Conservation (phyloP, 129 eudicot species). For the Glebionis coronaria region DNA sequence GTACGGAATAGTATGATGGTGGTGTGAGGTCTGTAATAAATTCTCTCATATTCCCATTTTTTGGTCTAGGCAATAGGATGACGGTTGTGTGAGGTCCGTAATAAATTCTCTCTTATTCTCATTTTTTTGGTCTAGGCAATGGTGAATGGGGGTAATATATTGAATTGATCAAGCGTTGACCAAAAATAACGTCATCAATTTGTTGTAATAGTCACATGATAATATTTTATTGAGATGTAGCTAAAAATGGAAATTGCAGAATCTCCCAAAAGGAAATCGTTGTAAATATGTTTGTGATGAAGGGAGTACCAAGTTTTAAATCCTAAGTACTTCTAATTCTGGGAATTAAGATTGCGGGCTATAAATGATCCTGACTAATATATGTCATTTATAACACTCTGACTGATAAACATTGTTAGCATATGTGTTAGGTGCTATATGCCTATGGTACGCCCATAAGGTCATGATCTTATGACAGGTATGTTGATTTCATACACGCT, state of each 20-base stretch:
- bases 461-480: conserved; percentile 11
- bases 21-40: conserved; percentile 22
- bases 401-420: conserved; percentile 14
- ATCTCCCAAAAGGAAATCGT: too few relatives aligned
- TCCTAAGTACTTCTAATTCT: not conserved
- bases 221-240: too few relatives aligned
- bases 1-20: conserved; percentile 1
- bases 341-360: not conserved
- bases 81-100: too few relatives aligned
- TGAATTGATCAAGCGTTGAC: conserved; percentile 7
- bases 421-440: conserved; percentile 12
- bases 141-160: conserved; percentile 11
- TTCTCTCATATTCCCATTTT: too few relatives aligned
- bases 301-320: too few relatives aligned
- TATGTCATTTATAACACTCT: conserved; percentile 10
- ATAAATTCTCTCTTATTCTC: too few relatives aligned
- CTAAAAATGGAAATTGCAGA: too few relatives aligned
- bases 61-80: too few relatives aligned
- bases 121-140: too few relatives aligned
- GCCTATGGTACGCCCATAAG: conserved; percentile 8
- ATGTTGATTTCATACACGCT: conserved; percentile 9
- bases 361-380: not conserved
- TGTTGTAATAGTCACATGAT: conserved; percentile 5
- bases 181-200: not conserved
- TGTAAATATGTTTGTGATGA: too few relatives aligned